Conservation (phyloP, 345 rosid genomes). For the Camelina laxa region DNA sequence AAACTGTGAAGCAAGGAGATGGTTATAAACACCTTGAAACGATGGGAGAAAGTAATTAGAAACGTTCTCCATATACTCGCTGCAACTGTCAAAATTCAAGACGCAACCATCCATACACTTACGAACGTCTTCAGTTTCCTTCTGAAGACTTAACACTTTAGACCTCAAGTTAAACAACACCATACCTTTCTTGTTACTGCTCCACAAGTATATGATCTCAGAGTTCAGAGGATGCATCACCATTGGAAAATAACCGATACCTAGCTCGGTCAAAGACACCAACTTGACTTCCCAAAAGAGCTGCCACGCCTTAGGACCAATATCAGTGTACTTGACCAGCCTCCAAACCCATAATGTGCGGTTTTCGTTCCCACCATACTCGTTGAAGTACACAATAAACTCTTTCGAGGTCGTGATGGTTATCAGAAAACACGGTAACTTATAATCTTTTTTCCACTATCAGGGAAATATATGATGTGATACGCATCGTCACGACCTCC, state of each 20-base stretch:
- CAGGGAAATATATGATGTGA: constrained; percentile 12
- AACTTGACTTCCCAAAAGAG: constrained; percentile 19
- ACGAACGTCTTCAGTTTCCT: background rate
- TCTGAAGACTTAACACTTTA: constrained; percentile 8
- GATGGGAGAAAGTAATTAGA: background rate
- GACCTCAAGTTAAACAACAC: constrained; percentile 34
- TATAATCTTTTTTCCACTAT: background rate
- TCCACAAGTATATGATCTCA: constrained; percentile 38
- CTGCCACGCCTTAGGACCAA: constrained; percentile 26
- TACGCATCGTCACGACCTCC: background rate
- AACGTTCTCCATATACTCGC: background rate
- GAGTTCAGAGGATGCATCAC: constrained; percentile 20
- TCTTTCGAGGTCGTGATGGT: constrained; percentile 14
- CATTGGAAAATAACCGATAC: constrained; percentile 1
- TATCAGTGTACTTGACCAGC: constrained; percentile 13
- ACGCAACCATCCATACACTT: constrained; percentile 34
- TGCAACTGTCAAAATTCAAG: constrained; percentile 23
- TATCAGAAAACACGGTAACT: background rate
- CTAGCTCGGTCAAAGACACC: background rate
- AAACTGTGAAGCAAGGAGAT: constrained; percentile 27
- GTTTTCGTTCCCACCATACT: background rate
- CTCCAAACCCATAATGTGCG: constrained; percentile 25
- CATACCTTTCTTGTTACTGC: background rate
- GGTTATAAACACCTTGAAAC: background rate
- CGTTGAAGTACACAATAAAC: constrained; percentile 29